Conservation (phyloP, 75 land plant genomes). For the Cupressus sempervirens region DNA sequence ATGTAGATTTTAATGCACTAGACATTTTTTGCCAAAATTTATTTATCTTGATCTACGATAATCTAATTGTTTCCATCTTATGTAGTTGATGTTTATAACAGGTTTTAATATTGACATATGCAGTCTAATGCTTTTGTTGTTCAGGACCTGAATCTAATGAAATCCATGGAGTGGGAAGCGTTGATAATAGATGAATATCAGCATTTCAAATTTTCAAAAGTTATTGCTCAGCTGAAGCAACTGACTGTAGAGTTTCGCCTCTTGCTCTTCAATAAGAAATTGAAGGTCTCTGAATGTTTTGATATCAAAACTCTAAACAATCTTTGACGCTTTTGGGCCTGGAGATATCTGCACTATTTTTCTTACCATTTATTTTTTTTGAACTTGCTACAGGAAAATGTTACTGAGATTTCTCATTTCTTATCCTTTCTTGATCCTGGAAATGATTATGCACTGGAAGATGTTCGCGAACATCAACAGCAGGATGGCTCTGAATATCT, state of each 20-base stretch:
- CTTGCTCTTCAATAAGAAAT: slow-evolving; percentile 48
- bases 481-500: neutral
- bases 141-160: slow-evolving; percentile 57
- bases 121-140: neutral
- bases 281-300: slow-evolving; percentile 44
- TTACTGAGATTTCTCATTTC: slow-evolving; percentile 31
- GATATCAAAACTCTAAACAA: neutral
- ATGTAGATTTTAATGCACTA: neutral
- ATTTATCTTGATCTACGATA: neutral
- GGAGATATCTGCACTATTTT: neutral
- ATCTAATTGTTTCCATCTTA: neutral
- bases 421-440: slow-evolving; percentile 31
- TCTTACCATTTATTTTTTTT: neutral
- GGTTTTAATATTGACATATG: neutral
- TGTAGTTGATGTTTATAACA: neutral
- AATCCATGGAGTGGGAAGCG: slow-evolving; percentile 55
- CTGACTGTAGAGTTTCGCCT: slow-evolving; percentile 38
- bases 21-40: neutral
- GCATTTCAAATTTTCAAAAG: slow-evolving; percentile 19
- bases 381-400: slow-evolving; percentile 34
- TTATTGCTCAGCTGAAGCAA: slow-evolving; percentile 28
- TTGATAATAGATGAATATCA: slow-evolving; percentile 69
- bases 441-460: neutral
- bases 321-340: neutral
- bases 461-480: neutral